Evolutionary conservation across 208 protist species (phyloP).

Genomic region (Leishmania tarentolae): DNA sequence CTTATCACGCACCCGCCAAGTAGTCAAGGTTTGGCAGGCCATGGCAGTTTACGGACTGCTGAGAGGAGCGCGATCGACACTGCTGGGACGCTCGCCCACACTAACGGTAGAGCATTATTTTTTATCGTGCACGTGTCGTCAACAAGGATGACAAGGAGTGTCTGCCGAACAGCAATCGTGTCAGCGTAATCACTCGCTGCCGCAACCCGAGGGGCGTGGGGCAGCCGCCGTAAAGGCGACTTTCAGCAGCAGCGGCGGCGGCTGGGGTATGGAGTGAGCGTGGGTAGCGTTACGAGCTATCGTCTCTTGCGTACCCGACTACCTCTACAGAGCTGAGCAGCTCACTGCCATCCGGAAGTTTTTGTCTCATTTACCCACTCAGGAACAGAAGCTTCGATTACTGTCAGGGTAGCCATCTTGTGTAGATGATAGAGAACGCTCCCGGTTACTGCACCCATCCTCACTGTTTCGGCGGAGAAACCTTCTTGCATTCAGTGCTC

Average conservation of each 20-base stretch:
- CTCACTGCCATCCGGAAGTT: constrained; percentile 51
- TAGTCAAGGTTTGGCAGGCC: neutral
- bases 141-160: neutral
- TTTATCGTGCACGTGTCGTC: neutral
- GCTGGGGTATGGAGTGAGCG: constrained; percentile 22
- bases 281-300: constrained; percentile 45
- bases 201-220: neutral
- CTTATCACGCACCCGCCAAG: neutral
- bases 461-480: constrained; percentile 33
- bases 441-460: constrained; percentile 41
- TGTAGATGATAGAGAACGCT: constrained; percentile 54
- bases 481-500: constrained; percentile 58
- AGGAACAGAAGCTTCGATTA: constrained; percentile 61
- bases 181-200: neutral
- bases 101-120: neutral
- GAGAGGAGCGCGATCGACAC: neutral
- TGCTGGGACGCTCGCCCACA: neutral
- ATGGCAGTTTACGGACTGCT: neutral
- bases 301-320: constrained; percentile 35
- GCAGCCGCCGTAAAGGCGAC: neutral
- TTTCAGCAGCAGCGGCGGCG: constrained; percentile 22
- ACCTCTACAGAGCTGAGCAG: constrained; percentile 35
- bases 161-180: neutral
- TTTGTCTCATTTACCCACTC: constrained; percentile 49
- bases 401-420: constrained; percentile 48